Conservation (phyloP, 306 rosid species). For the Vigna unguiculata region DNA sequence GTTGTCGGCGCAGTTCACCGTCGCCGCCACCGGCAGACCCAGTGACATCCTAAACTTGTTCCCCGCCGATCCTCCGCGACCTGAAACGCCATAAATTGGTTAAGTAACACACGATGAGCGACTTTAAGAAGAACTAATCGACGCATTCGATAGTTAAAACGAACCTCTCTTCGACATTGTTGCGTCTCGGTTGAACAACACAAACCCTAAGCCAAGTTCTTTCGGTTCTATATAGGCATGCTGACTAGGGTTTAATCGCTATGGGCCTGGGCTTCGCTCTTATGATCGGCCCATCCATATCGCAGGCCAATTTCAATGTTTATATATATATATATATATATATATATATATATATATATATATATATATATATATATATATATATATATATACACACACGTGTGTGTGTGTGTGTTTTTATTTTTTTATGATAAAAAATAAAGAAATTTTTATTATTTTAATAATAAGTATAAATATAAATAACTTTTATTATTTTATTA, state of each 20-base stretch:
- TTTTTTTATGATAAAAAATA: too few relatives aligned
- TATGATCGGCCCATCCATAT: background rate
- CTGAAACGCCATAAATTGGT: conserved; percentile 29
- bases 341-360: too few relatives aligned
- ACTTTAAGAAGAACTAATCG: too few relatives aligned
- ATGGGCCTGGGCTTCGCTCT: background rate
- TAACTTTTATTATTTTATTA: too few relatives aligned
- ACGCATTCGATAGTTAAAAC: too few relatives aligned
- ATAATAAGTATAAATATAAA: too few relatives aligned
- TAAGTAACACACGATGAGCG: background rate
- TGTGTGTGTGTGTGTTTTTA: too few relatives aligned
- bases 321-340: too few relatives aligned
- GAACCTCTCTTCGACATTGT: conserved; percentile 73
- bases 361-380: too few relatives aligned
- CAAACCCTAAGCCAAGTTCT: background rate
- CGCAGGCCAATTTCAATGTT: too few relatives aligned
- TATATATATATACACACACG: too few relatives aligned
- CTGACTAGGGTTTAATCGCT: conserved; percentile 32
- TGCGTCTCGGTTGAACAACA: conserved; percentile 19
- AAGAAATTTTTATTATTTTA: too few relatives aligned
- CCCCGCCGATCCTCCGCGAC: conserved; percentile 91
- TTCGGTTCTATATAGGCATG: background rate
- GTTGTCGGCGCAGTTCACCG: conserved; percentile 91
- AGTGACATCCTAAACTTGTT: conserved; percentile 93
- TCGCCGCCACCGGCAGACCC: conserved; percentile 96